Percentiles rank a stretch among this genome's conserved stretches.
These are phyloP conservation scores for Umbelopsis sp. DNA, from an alignment of 192 early-diverging fungal genomes.

Conservation along the genomic window DNA sequence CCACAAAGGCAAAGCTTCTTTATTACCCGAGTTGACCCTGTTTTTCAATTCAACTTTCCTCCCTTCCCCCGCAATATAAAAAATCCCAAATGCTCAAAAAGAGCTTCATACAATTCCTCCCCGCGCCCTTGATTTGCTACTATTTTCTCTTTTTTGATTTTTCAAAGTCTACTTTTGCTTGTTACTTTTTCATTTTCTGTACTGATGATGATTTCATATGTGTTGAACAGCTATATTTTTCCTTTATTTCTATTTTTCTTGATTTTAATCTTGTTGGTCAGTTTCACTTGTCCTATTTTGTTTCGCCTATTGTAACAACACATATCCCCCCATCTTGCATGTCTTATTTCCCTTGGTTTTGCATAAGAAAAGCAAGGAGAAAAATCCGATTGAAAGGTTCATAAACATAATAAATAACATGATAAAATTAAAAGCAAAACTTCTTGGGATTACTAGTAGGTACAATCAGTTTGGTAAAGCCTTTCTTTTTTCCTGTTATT, in stretches of 20 bases:
- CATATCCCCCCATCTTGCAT: constrained; percentile 9
- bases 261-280: neutral
- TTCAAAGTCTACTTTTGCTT: neutral
- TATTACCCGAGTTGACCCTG: neutral
- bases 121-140: neutral
- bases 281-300: neutral
- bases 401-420: no score
- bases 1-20: neutral
- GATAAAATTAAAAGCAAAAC: no score
- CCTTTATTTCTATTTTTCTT: neutral
- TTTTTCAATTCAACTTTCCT: neutral
- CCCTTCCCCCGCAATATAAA: constrained; percentile 1
- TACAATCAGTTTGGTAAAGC: no score
- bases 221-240: neutral
- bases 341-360: constrained; percentile 13
- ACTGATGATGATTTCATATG: neutral
- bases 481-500: no score
- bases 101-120: neutral
- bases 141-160: neutral
- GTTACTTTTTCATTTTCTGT: neutral
- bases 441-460: no score
- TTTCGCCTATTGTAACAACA: constrained; percentile 10
- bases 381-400: neutral
- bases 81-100: neutral
- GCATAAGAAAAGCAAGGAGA: neutral